Conservation (phyloP, 2,329 filamentous ascomycete species). For the Phyllosticta citrichinensis region DNA sequence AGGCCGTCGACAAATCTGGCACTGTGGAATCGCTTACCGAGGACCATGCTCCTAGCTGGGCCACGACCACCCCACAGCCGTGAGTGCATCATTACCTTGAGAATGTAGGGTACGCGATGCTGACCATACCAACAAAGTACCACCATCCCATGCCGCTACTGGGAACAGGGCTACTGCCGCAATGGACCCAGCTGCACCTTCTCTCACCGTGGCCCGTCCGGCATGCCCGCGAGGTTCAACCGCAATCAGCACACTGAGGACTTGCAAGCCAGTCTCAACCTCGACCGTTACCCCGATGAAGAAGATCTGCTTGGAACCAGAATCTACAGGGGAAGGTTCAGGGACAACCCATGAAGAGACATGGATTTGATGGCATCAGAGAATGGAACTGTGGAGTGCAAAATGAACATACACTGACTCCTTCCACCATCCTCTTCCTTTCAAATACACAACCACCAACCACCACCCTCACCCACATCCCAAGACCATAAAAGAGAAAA, state of each 20-base stretch:
- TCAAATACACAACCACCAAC: no score
- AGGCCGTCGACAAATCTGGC: background rate
- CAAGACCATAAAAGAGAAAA: no score
- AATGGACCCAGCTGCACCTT: background rate
- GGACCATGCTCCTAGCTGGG: background rate
- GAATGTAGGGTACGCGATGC: background rate
- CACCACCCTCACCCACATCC: no score
- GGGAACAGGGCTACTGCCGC: constrained; percentile 3
- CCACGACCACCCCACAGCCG: background rate
- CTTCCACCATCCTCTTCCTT: background rate
- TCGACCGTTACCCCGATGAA: background rate
- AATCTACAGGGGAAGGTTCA: background rate
- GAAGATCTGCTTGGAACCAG: background rate
- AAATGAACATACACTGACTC: background rate
- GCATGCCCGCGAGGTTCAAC: background rate
- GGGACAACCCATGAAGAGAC: background rate
- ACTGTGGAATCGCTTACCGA: background rate
- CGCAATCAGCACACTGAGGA: background rate
- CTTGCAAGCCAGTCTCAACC: background rate
- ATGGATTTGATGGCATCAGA: background rate
- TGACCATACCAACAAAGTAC: background rate
- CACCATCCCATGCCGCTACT: constrained; percentile 2
- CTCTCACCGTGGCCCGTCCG: background rate
- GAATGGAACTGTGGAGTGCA: background rate
- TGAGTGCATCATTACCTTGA: background rate